Evolutionary conservation across 805 yeast species (phyloP).

Genomic region (Hermanozyma aechmeae): DNA sequence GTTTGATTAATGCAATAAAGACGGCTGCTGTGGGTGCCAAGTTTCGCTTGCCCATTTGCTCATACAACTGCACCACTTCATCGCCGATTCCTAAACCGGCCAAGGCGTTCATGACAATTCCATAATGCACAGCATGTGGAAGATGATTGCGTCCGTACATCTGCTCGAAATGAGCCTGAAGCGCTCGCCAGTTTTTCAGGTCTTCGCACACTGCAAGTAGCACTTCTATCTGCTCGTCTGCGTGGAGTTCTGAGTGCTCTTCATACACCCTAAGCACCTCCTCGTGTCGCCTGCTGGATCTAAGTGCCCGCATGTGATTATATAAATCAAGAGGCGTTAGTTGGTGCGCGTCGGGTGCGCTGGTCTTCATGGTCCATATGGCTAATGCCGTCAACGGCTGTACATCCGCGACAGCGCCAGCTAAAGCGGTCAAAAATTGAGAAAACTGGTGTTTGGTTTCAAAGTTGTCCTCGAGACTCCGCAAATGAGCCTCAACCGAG

Average conservation of each 20-base stretch:
- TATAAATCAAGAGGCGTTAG: no score
- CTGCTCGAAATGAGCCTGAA: constrained; percentile 49
- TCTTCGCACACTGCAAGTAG: constrained; percentile 38
- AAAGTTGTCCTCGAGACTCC: no score
- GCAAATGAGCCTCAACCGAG: no score
- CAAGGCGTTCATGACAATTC: constrained; percentile 51
- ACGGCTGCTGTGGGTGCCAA: constrained; percentile 38
- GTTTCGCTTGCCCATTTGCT: constrained; percentile 35
- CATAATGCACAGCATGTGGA: constrained; percentile 48
- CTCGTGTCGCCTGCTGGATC: no score
- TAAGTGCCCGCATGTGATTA: no score
- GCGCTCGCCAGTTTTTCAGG: constrained; percentile 40
- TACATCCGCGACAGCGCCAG: no score
- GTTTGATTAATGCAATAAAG: constrained; percentile 35
- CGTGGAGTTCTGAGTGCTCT: constrained; percentile 29
- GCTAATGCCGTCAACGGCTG: no score
- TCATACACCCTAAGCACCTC: constrained; percentile 21
- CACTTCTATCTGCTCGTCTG: constrained; percentile 39
- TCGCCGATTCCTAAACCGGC: constrained; percentile 39
- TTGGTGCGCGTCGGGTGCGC: no score
- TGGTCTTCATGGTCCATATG: no score
- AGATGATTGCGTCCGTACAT: constrained; percentile 44
- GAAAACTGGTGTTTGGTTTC: no score
- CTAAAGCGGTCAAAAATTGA: no score
- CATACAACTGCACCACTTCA: constrained; percentile 41